Base-by-base conservation (phyloP, 257 asterid species). In the Ilex asprella region DNA sequence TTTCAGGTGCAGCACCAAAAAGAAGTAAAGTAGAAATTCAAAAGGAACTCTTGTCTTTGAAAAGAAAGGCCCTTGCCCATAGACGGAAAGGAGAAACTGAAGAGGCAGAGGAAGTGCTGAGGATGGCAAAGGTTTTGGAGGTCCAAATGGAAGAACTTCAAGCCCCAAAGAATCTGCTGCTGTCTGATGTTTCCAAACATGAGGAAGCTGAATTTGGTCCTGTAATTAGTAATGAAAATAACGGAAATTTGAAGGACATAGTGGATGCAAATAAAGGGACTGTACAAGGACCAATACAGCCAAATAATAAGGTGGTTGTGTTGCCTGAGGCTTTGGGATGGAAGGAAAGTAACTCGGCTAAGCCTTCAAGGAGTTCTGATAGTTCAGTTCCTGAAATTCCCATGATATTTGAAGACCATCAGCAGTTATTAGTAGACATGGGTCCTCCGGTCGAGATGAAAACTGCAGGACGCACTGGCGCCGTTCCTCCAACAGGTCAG, bases 41-140 rank as follows among this genome's bases (percentile, higher is more conserved):
- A 53, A 53, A 14, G 57, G 57, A 53, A 16, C 57, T 53, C 1
- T 53, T 53, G 30, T n/a, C n/a, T 53, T 53, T 53, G 30, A 53
- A 53, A 21, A 53, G 57, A 21, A 53, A 53, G 30, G 57, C 30
- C 11, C 57, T 53, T 16, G 27, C 57, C 30, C 57, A 8, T 53
- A 53, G 57, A 53, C 27, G 5, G 30, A 15, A 53, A 53, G 57
- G 57, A 53, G 30, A 53, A 53, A 53, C 57, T 2, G 57, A 53
- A 53, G 57, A 53, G 30, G 57, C 57, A 3, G 57, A 53, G 5
- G 57, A 53, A 53, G 57, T 53, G 57, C 30, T 53, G 30, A 53
- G 57, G 30, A 53, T 21, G 57, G 57, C 57, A n/a, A 53, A 53
- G 30, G 57, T 7, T 7, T 53, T 53, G 15, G 57, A 53, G 57